A percentile compares a stretch with the other conserved stretches of the same genome.
Evolutionary conservation across 805 yeast genomes (phyloP).

Genomic region (Pichia cabralensis): DNA sequence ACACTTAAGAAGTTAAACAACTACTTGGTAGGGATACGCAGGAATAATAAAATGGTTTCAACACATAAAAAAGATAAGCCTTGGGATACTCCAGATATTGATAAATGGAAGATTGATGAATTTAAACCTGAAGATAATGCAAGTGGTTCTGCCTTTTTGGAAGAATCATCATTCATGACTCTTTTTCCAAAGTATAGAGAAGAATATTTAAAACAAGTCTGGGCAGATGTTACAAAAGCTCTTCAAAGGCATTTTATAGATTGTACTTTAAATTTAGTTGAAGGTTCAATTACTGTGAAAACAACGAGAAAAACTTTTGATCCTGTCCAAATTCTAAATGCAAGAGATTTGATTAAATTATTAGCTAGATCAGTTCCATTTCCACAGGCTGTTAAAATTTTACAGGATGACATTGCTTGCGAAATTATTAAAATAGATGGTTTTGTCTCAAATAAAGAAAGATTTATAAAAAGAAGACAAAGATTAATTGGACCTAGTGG

Average conservation of each 20-base stretch:
- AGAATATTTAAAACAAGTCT: conserved; percentile 72
- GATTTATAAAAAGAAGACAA: conserved; percentile 93
- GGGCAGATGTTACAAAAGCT: conserved; percentile 88
- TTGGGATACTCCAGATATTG: conserved; percentile 94
- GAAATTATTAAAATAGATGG: conserved; percentile 94
- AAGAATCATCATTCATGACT: conserved; percentile 91
- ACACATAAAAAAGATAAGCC: conserved; percentile 94
- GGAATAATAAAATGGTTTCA: conserved; percentile 58
- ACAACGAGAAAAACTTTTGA: conserved; percentile 94
- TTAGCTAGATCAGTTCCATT: conserved; percentile 94
- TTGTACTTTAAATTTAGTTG: conserved; percentile 84
- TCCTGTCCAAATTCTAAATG: conserved; percentile 87
- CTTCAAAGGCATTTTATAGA: conserved; percentile 64
- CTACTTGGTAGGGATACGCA: too few relatives aligned
- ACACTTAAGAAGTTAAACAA: too few relatives aligned
- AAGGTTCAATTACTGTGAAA: conserved; percentile 94
- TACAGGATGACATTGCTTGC: conserved; percentile 89
- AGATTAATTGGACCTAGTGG: conserved; percentile 95
- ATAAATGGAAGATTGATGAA: conserved; percentile 85
- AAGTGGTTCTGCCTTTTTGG: conserved; percentile 84
- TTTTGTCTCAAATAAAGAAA: conserved; percentile 79
- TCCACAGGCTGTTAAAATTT: conserved; percentile 88
- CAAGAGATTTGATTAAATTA: conserved; percentile 88
- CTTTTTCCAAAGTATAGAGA: conserved; percentile 96
- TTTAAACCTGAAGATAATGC: conserved; percentile 85